These are phyloP conservation scores for Trichoderma sp. DNA, from an alignment of 2,329 filamentous ascomycete species.

Conservation along the genomic window DNA sequence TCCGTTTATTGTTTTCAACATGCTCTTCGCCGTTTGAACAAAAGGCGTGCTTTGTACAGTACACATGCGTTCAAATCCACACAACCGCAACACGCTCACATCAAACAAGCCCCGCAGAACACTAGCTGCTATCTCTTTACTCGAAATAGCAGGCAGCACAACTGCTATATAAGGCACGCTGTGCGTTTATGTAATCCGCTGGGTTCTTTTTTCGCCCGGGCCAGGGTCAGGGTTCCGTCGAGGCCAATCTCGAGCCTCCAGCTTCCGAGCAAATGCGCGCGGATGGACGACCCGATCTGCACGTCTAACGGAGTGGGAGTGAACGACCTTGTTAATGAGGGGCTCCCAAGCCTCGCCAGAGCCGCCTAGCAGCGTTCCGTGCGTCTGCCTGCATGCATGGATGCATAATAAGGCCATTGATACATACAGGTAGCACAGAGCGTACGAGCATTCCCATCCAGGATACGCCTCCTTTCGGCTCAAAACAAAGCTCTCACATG, in stretches of 20 bases:
- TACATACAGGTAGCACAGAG: not conserved
- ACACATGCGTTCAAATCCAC: not conserved
- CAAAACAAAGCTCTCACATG: not conserved
- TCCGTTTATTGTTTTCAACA: not conserved
- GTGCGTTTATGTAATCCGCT: slow-evolving; percentile 15
- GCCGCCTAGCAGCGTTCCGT: slow-evolving; percentile 5
- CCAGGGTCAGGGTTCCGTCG: slow-evolving; percentile 15
- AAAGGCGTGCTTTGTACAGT: not conserved
- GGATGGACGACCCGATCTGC: slow-evolving; percentile 25
- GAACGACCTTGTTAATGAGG: slow-evolving; percentile 15
- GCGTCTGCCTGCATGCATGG: slow-evolving; percentile 1
- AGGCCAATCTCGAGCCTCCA: slow-evolving; percentile 12
- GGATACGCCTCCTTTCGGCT: not conserved
- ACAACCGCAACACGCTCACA: slow-evolving; percentile 15
- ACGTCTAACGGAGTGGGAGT: slow-evolving; percentile 17
- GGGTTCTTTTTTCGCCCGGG: slow-evolving; percentile 1
- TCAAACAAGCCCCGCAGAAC: slow-evolving; percentile 12
- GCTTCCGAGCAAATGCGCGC: slow-evolving; percentile 20
- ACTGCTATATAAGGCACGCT: not conserved
- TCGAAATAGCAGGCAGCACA: not conserved
- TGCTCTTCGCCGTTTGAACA: not conserved
- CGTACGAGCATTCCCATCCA: not conserved
- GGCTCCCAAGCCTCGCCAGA: slow-evolving; percentile 8
- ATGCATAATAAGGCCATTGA: slow-evolving; percentile 22
- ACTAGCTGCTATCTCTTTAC: slow-evolving; percentile 7